A percentile compares a stretch with the other conserved stretches of the same genome.
phyloP scores from a whole-genome alignment of 345 rosid genomes.

The Passiflora organensis region DNA sequence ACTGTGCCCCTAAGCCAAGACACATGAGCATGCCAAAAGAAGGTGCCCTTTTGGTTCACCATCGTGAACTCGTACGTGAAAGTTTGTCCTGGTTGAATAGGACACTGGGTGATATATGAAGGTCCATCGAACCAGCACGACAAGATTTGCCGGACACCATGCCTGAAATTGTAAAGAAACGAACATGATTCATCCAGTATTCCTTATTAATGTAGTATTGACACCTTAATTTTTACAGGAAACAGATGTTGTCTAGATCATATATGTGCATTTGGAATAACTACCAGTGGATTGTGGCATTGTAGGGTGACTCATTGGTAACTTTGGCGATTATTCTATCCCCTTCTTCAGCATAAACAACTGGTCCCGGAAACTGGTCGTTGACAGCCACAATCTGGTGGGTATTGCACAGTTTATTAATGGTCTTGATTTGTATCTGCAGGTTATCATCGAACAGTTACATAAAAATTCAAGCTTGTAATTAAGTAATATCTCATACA shows the following conservation, averaged over 20 bases:
- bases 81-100: constrained; percentile 64
- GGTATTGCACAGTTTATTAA: constrained; percentile 59
- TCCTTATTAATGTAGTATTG: not conserved
- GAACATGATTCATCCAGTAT: not conserved
- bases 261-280: too few species aligned
- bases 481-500: too few species aligned
- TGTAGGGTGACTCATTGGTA: constrained; percentile 63
- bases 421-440: constrained; percentile 52
- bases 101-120: constrained; percentile 84
- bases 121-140: constrained; percentile 95
- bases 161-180: constrained; percentile 37
- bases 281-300: constrained; percentile 79
- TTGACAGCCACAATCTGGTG: constrained; percentile 62
- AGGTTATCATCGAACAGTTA: constrained; percentile 2
- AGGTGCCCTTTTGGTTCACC: constrained; percentile 68
- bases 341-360: constrained; percentile 65
- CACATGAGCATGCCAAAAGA: constrained; percentile 83
- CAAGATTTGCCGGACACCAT: constrained; percentile 71
- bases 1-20: constrained; percentile 85
- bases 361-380: constrained; percentile 71
- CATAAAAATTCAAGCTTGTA: not conserved
- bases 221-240: not conserved
- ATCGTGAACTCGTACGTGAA: constrained; percentile 71
- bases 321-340: constrained; percentile 63
- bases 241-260: too few species aligned